Evolutionary conservation across 1,284 basidiomycete genomes (phyloP).

Genomic region (Omphalotus olearius): DNA sequence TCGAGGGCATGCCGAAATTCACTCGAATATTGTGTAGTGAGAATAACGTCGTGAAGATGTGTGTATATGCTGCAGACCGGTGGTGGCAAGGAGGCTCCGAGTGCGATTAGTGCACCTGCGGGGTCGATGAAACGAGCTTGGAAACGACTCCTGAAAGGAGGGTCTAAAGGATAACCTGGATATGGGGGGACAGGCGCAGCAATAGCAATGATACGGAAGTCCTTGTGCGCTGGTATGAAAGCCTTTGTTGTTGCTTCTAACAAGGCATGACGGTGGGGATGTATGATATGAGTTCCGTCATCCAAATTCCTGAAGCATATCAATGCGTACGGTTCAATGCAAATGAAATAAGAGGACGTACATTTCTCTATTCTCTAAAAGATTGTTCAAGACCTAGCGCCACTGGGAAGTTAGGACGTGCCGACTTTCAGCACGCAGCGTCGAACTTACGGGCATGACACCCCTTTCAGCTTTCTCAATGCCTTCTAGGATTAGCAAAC

Average conservation of each 20-base stretch:
- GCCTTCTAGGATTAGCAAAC: constrained; percentile 62
- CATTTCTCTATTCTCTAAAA: constrained; percentile 68
- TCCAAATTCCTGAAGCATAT: constrained; percentile 49
- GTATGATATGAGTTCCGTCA: constrained; percentile 70
- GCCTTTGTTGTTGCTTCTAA: constrained; percentile 38
- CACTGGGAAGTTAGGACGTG: not conserved
- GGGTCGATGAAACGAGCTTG: constrained; percentile 66
- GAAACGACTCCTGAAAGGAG: constrained; percentile 65
- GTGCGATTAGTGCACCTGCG: constrained; percentile 47
- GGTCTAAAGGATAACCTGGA: constrained; percentile 61
- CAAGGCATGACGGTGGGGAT: constrained; percentile 52
- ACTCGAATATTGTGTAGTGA: constrained; percentile 57
- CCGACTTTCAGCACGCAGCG: not conserved
- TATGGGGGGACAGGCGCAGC: constrained; percentile 65
- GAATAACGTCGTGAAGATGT: constrained; percentile 49
- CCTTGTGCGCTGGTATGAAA: constrained; percentile 58
- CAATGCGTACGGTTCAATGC: not conserved
- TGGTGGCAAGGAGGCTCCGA: constrained; percentile 19
- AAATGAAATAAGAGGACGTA: constrained; percentile 22
- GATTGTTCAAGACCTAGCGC: constrained; percentile 54
- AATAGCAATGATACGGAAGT: constrained; percentile 62
- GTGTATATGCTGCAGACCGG: constrained; percentile 18
- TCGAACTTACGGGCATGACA: constrained; percentile 42
- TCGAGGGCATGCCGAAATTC: constrained; percentile 51
- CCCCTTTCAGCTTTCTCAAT: constrained; percentile 69